phyloP scores from a whole-genome alignment of 257 asterid genomes.

The Salvia miltiorrhiza region DNA sequence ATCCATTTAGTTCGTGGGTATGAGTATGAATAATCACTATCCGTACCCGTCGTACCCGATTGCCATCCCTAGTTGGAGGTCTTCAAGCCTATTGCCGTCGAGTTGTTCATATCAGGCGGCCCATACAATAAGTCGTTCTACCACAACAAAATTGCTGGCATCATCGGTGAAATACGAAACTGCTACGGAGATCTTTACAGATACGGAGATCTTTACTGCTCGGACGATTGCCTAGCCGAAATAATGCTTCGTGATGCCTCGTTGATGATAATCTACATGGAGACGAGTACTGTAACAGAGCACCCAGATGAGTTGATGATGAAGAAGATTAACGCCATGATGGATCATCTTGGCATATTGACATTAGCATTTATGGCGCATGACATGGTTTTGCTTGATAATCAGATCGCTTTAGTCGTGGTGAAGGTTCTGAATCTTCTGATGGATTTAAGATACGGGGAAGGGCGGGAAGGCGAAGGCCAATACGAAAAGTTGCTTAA shows the following conservation, averaged over 20 bases:
- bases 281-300: no score
- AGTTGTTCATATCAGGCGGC: background rate
- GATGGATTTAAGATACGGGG: background rate
- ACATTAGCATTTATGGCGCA: background rate
- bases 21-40: no score
- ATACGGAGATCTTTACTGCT: no score
- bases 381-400: background rate
- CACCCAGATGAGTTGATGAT: background rate
- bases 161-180: background rate
- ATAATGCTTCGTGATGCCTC: background rate
- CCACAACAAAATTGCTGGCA: background rate
- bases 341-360: background rate
- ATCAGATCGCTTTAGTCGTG: background rate
- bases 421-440: background rate
- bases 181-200: background rate
- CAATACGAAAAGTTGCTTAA: background rate
- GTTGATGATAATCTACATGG: background rate
- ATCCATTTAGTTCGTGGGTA: no score
- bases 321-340: background rate
- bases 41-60: no score
- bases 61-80: background rate
- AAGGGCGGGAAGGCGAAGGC: no score
- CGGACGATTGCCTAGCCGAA: background rate
- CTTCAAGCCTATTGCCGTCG: background rate
- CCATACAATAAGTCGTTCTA: background rate